These are phyloP conservation scores for Solanum acaule DNA, from an alignment of 257 asterid species.

Conservation along the genomic window DNA sequence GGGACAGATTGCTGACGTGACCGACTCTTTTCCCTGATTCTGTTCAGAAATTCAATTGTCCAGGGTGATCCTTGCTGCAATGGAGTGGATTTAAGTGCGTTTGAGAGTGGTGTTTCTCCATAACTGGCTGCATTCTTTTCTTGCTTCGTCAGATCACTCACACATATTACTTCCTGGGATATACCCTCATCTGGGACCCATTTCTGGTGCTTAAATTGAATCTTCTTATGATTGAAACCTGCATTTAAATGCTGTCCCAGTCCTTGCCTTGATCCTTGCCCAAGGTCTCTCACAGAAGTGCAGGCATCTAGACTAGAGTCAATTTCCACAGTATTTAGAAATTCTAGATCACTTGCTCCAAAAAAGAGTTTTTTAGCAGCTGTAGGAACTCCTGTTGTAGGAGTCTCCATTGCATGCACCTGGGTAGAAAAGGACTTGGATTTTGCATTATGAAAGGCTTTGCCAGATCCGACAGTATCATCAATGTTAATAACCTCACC, in stretches of 20 bases:
- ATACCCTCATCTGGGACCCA: conserved; percentile 24
- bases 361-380: conserved; percentile 30
- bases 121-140: conserved; percentile 19
- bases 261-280: conserved; percentile 24
- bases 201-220: conserved; percentile 15
- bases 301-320: conserved; percentile 36
- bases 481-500: conserved; percentile 74
- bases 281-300: conserved; percentile 22
- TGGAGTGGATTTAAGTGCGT: conserved; percentile 56
- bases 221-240: conserved; percentile 12
- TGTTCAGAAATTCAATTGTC: conserved; percentile 82
- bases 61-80: conserved; percentile 69
- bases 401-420: conserved; percentile 33
- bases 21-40: conserved; percentile 83
- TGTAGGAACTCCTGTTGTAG: conserved; percentile 10
- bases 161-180: conserved; percentile 16
- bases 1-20: conserved; percentile 51
- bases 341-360: conserved; percentile 27
- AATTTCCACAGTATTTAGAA: conserved; percentile 25
- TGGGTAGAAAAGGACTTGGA: conserved; percentile 24
- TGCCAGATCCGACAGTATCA: conserved; percentile 25
- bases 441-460: conserved; percentile 19
- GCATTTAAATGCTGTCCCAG: conserved; percentile 22
- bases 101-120: conserved; percentile 57
- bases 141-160: conserved; percentile 19